Conservation (phyloP, 345 rosid species). For the Noccaea caerulescens region DNA sequence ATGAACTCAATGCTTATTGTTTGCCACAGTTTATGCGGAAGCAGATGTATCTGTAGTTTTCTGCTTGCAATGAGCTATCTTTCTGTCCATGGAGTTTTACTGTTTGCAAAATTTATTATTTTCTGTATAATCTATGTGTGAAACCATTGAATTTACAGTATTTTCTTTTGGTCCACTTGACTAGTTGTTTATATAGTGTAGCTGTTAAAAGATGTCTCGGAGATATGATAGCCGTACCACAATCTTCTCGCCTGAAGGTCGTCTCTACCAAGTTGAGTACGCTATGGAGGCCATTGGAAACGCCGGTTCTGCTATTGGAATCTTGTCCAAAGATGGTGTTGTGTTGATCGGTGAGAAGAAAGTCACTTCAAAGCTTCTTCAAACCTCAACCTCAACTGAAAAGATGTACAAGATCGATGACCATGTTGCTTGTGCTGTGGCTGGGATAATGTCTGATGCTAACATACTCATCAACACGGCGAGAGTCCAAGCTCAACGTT, state of each 20-base stretch:
- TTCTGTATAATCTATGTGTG: background rate
- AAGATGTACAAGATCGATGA: conserved; percentile 98
- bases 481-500: conserved; percentile 88
- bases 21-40: background rate
- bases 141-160: too few species aligned
- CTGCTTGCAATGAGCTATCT: too few species aligned
- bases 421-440: conserved; percentile 89
- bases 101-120: too few species aligned
- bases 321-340: conserved; percentile 82
- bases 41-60: too few species aligned
- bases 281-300: conserved; percentile 99
- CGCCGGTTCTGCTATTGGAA: conserved; percentile 88
- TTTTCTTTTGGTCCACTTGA: background rate
- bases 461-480: conserved; percentile 89
- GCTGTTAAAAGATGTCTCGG: conserved; percentile 66
- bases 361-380: conserved; percentile 90
- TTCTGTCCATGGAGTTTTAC: too few species aligned
- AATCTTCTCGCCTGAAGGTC: conserved; percentile 96
- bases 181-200: background rate
- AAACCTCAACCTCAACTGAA: conserved; percentile 81
- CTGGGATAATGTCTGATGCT: conserved; percentile 97
- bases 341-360: conserved; percentile 92
- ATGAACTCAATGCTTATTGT: background rate
- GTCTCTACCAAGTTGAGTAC: conserved; percentile 94
- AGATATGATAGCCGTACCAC: conserved; percentile 98